phyloP scores from a whole-genome alignment of 2,329 filamentous ascomycete genomes.

The Verticillium dahliae region DNA sequence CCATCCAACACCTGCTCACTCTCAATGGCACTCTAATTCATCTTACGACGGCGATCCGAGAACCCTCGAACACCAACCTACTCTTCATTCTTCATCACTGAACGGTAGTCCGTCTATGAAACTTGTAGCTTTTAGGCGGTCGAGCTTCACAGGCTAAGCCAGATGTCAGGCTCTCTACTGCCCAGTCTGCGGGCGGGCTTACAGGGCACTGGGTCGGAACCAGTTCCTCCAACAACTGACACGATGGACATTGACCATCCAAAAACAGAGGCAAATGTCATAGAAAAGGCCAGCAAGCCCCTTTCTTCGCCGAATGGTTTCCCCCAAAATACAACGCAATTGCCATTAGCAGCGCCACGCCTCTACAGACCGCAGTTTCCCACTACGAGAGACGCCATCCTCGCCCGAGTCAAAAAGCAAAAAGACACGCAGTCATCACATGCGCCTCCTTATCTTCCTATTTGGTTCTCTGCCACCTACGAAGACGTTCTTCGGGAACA shows the following conservation, averaged over 20 bases:
- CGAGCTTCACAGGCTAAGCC: neutral
- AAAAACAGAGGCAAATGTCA: neutral
- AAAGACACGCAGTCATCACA: neutral
- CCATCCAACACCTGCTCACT: too few relatives aligned
- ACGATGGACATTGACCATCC: neutral
- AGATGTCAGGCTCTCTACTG: neutral
- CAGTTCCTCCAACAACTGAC: neutral
- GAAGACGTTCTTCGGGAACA: constrained; percentile 6
- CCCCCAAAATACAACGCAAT: neutral
- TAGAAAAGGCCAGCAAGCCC: neutral
- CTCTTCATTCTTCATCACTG: neutral
- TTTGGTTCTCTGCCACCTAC: neutral
- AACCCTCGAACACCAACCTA: too few relatives aligned
- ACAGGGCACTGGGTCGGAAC: neutral
- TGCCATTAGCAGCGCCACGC: neutral
- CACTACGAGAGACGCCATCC: neutral
- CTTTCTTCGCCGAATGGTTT: neutral
- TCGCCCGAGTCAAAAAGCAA: neutral
- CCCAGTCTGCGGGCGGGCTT: neutral
- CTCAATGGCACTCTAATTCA: too few relatives aligned
- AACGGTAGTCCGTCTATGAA: too few relatives aligned
- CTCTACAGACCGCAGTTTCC: constrained; percentile 2
- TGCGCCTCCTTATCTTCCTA: neutral
- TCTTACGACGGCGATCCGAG: too few relatives aligned
- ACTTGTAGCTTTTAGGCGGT: too few relatives aligned